Evolutionary conservation across 805 yeast species (phyloP).

Genomic region (Hanseniaspora meyeri): DNA sequence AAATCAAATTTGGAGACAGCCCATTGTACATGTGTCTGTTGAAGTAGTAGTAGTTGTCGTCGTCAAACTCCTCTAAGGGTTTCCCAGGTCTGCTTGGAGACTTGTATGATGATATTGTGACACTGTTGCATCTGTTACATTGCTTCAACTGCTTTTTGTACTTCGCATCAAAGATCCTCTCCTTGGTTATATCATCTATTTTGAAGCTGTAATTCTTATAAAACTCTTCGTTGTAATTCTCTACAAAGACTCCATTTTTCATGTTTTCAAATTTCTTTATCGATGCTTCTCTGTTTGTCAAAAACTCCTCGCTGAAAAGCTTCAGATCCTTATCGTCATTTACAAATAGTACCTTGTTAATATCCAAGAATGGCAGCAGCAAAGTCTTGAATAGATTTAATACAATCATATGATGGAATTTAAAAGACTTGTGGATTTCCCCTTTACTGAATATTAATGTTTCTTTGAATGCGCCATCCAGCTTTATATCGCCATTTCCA

Average conservation of each 20-base stretch:
- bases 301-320: constrained; percentile 24
- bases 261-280: constrained; percentile 29
- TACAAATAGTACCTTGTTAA: constrained; percentile 24
- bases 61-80: constrained; percentile 14
- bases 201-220: constrained; percentile 21
- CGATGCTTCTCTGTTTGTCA: constrained; percentile 18
- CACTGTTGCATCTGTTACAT: constrained; percentile 46
- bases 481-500: constrained; percentile 3
- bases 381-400: constrained; percentile 23
- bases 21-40: constrained; percentile 10
- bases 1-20: constrained; percentile 25
- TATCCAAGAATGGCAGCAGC: constrained; percentile 23
- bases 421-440: constrained; percentile 37
- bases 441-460: constrained; percentile 48
- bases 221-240: constrained; percentile 22
- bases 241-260: constrained; percentile 20
- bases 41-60: background rate
- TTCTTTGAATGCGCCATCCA: constrained; percentile 17
- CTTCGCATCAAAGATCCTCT: background rate
- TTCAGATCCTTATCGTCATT: constrained; percentile 24
- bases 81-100: background rate
- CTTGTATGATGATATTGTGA: constrained; percentile 28
- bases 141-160: constrained; percentile 26
- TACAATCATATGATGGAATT: constrained; percentile 22
- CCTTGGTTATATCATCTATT: constrained; percentile 27